Percentiles rank a stretch among this genome's conserved stretches.
phyloP scores from a whole-genome alignment of 371 early-diverging fungal genomes.

The Mucor mucedo region DNA sequence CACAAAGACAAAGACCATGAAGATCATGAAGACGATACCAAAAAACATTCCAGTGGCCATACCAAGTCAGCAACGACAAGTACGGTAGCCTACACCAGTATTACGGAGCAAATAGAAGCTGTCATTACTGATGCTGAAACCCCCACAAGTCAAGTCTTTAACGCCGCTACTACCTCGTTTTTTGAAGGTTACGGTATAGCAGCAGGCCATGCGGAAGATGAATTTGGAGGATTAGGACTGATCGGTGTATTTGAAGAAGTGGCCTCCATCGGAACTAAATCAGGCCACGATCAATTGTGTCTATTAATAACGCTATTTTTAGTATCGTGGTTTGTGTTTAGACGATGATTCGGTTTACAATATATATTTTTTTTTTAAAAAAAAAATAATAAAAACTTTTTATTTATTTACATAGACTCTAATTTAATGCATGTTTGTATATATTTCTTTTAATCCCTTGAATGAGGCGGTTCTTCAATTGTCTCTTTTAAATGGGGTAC shows the following conservation, averaged over 20 bases:
- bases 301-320: neutral
- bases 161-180: neutral
- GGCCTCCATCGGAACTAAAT: neutral
- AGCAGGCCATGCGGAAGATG: slow-evolving; percentile 24
- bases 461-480: slow-evolving; percentile 16
- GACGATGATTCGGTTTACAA: neutral
- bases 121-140: no score
- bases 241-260: slow-evolving; percentile 17
- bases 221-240: slow-evolving; percentile 24
- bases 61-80: neutral
- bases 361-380: neutral
- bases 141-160: neutral
- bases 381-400: neutral
- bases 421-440: neutral
- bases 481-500: slow-evolving; percentile 27
- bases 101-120: neutral
- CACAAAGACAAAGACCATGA: neutral
- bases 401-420: neutral
- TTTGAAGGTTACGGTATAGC: slow-evolving; percentile 22
- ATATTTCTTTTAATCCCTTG: slow-evolving; percentile 8
- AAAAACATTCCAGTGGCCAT: neutral
- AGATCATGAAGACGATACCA: neutral
- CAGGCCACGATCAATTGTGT: neutral
- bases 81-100: neutral
- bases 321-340: neutral